A percentile compares a stretch with the other conserved stretches of the same genome.
phyloP scores from a whole-genome alignment of 768 basidiomycete genomes.

The Pulveroboletus sp. region DNA sequence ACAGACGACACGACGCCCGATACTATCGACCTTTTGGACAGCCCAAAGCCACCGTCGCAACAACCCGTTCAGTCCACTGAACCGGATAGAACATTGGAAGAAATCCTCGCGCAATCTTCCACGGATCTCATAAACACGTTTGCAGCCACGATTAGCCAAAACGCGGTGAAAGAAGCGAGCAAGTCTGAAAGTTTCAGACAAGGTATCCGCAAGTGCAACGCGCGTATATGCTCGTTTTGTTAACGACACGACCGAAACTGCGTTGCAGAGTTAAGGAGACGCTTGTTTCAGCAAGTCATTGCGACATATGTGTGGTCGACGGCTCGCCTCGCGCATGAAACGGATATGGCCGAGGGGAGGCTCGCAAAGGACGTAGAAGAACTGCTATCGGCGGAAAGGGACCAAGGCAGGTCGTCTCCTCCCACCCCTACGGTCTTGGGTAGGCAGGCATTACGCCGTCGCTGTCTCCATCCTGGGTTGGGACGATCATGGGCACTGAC shows the following conservation, averaged over 20 bases:
- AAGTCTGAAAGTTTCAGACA: slow-evolving; percentile 16
- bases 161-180: slow-evolving; percentile 12
- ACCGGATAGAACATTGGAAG: slow-evolving; percentile 15
- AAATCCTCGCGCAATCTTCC: slow-evolving; percentile 18
- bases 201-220: slow-evolving; percentile 16
- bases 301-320: slow-evolving; percentile 25
- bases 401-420: slow-evolving; percentile 34
- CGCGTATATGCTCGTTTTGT: slow-evolving; percentile 25
- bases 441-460: slow-evolving; percentile 16
- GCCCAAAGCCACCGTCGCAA: not conserved
- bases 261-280: slow-evolving; percentile 21
- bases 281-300: slow-evolving; percentile 12
- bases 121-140: slow-evolving; percentile 17
- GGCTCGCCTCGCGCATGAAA: slow-evolving; percentile 21
- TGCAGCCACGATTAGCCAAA: slow-evolving; percentile 16
- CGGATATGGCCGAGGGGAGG: slow-evolving; percentile 4
- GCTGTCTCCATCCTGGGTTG: not conserved
- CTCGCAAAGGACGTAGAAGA: slow-evolving; percentile 15
- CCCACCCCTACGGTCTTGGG: slow-evolving; percentile 14
- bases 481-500: slow-evolving; percentile 14
- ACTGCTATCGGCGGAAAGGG: slow-evolving; percentile 18
- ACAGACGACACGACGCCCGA: slow-evolving; percentile 3
- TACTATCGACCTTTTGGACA: not conserved
- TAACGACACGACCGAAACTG: not conserved
- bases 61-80: not conserved